Evolutionary conservation across 139 green algal species (phyloP), one percentile per base, ranked within the genome.

Genomic region (Chlamydomonas asymmetrica): DNA sequence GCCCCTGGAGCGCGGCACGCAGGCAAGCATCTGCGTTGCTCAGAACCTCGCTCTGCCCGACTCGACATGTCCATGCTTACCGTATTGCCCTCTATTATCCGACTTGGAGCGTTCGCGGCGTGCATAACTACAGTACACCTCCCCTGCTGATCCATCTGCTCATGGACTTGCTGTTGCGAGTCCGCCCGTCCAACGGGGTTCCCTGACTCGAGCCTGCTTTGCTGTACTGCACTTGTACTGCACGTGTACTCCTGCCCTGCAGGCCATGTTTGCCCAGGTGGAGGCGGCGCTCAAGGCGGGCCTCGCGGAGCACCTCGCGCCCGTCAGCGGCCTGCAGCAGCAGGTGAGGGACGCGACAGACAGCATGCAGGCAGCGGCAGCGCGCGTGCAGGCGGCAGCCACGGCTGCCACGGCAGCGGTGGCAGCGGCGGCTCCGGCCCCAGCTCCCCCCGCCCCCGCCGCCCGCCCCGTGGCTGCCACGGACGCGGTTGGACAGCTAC

Each of bases 1-100:
- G 0, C 74, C 87, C 2, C 88, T 97, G 73, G 93, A 97, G 81
- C 67, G 63, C 4, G 90, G 92, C 10, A 74, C 81, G 22, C 82
- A 91, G 76, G 80, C 74, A 34, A 31, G 69, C 52, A 20, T 29
- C 4, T 63, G 40, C n/a, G 27, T 23, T 56, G 49, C 3, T 23
- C 45, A n/a, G 63, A 27, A n/a, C 25, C 20, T 13, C 25, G 54
- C 2, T 27, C 20, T 20, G 48, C 48, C 0, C 43, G 32, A 48
- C n/a, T 25, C 4, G 43, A 32, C 34, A 60, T 38, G 38, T 32
- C 45, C 18, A 59, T 38, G 27, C 60, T n/a, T n/a, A n/a, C n/a
- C n/a, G n/a, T n/a, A n/a, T n/a, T n/a, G n/a, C n/a, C n/a, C n/a
- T n/a, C n/a, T n/a, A n/a, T n/a, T n/a, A n/a, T n/a, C n/a, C n/a